Base-by-base conservation (phyloP, 2,329 filamentous ascomycete species). In the Colletotrichum chrysophilum region DNA sequence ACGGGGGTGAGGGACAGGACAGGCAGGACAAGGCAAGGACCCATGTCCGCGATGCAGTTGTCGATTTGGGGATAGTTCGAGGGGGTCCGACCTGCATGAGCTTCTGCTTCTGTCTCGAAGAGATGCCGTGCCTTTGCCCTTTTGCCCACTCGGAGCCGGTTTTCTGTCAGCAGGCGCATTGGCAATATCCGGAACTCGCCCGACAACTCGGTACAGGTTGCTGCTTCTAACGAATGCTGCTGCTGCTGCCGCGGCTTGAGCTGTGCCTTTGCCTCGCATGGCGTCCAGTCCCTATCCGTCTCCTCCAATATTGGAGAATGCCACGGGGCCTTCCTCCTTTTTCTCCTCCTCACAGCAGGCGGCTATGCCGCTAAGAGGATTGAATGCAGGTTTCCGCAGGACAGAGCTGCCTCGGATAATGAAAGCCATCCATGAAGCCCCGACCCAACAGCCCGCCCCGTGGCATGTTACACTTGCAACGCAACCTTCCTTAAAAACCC, bases 1-100 rank as follows among this genome's bases (percentile, higher is more conserved):
- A 65, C 48, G 28, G 67, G 38, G 48, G 48, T 43, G 38, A 43
- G 38, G 38, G 38, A 43, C 18, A 60, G 56, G 28, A 26, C 28
- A 61, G 58, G 65, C 21, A 30, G 34, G 9, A 21, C 64, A 16
- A 30, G 71, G 18, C 30, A 62, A n/a, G 28, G 38, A 73, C 56
- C 56, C 73, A 64, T 55, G 69, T 26, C 73, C 32, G 58, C 73
- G 73, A 75, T 75, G 38, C 43, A 75, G 62, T 75, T 75, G 73
- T 75, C 69, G 69, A 68, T 72, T 75, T 68, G 73, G 70, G 73
- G 30, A 72, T 75, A 73, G 73, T 34, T n/a, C 36, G 21, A 66
- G 48, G 43, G 26, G 66, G 26, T 36, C 67, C 30, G 66, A 56
- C 43, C 55, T 67, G 62, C 62, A 75, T 71, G 62, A 70, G 38